Evolutionary conservation across 2,329 filamentous ascomycete species (phyloP), one percentile per base, ranked within the genome.

Genomic region (Akanthomyces dipterigenus): DNA sequence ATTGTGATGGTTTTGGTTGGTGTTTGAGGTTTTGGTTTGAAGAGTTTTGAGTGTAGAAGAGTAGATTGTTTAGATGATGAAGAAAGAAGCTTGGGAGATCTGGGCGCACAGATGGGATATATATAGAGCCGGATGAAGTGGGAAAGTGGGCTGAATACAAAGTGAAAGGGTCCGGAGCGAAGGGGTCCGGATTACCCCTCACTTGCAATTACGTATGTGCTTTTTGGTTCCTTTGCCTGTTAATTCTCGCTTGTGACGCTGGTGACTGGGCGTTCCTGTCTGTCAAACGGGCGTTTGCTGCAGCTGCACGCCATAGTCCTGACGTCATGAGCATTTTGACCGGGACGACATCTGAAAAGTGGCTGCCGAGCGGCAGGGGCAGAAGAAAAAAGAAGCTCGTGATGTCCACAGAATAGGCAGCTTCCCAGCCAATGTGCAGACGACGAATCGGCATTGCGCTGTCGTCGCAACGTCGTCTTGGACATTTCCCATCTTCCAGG

Each of bases 1-100:
- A 82, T 82, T 73, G 62, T 77, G 74, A 36, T 45, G 43, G 48
- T 54, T 54, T 46, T 61, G 28, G 53, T 64, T 60, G 55, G 51
- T 14, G 8, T 5, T 46, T 49, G 54, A 62, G 51, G 63, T 64
- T 34, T 42, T 43, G 51, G 12, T 50, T 65, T 68, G 57, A n/a
- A n/a, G n/a, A n/a, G 59, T 60, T 54, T 66, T 66, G 62, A 60
- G 61, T 60, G 36, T 63, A 64, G 64, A 57, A 38, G 63, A 59
- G 50, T 38, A 63, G n/a, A 2, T 1, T 16, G 4, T 55, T 22
- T 28, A 38, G 43, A 51, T 45, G 51, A 51, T 63, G 64, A 54
- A 64, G 64, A 51, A 53, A 46, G 24, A 48, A 55, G 63, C 66
- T 2, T 66, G 7, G 5, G 69, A 69, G 65, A 70, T 70, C 69